Base-by-base conservation (phyloP, 495 filamentous ascomycete species). In the Polyplosphaeria fusca region DNA sequence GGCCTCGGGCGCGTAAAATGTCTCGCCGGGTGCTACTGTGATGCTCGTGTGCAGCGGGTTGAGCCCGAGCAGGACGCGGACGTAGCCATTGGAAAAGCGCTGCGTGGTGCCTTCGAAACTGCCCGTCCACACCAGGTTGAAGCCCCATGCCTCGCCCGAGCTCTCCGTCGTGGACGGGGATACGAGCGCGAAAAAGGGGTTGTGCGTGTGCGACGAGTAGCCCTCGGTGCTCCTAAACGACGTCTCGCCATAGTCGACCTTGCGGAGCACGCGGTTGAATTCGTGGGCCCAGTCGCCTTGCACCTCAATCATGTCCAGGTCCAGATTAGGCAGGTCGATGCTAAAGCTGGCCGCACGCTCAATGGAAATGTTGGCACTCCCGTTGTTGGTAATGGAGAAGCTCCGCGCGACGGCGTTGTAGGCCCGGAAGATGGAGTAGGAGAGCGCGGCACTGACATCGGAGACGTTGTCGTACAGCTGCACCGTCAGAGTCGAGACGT, bases 251-350 rank as follows among this genome's bases (percentile, higher is more conserved):
- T 74, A 72, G 22, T 73, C 65, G 0, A 75, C 66, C 53, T 61
- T 73, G 40, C 69, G 46, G 41, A 69, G 66, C 25, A 64, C 56
- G 46, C 72, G 61, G 7, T 75, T 71, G 7, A 74, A 71, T 47
- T 82, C 79, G 38, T 73, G 63, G 1, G 78, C 74, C 78, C 79
- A 82, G 49, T 81, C 78, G 12, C 78, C 77, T 0, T 71, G 66
- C 14, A 80, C 70, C 38, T 72, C 74, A 51, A 81, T 69, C 71
- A 81, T 77, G 26, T 81, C 76, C n/a, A 78, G 52, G 30, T 81
- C 75, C 37, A 80, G 73, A 47, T 72, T 76, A 0, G 78, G 78
- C 32, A 76, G 67, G 49, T 82, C 78, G 14, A 77, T 68, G 47
- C 78, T 80, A 55, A 79, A 68, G 66, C 78, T 81, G 0, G 76